Evolutionary conservation across 306 rosid species (phyloP), one percentile per base, ranked within the genome.

Genomic region (Rosa lucieae): DNA sequence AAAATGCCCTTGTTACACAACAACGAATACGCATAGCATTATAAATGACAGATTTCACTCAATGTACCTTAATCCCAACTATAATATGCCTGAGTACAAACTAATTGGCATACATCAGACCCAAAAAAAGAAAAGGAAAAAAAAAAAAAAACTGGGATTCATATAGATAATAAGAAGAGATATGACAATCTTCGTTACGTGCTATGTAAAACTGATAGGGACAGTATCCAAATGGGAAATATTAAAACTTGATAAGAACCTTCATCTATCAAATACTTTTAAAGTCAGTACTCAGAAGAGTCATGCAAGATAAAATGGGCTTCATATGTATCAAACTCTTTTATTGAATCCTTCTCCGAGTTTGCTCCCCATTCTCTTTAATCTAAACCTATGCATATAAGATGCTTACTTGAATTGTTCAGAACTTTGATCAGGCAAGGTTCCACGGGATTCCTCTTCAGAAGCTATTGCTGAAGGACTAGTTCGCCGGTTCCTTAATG

Each of bases 401-500:
- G 2, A 20, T 20, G 15, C 77, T 78, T 79, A 85, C 88, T 66
- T 82, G 44, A 76, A 82, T 40, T 82, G 77, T 40, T 40, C 74
- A 76, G 84, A 76, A 53, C 71, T 67, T 26, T 20, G 70, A 52
- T 79, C 79, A 6, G 84, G 79, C 29, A 84, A 67, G 43, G 56
- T 77, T 61, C 88, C 88, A 23, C 17, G 79, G 40, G 56, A 51
- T 75, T 82, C 84, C 74, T 85, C 83, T 76, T 79, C 79, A 23
- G 10, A 67, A 66, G 65, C 71, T 18, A 18, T 13, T 12, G 78
- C 75, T 23, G 71, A 74, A 18, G 80, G 37, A 47, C 44, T 49
- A 5, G 77, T 65, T 17, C 29, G 55, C 80, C 88, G 59, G 66
- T 88, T 86, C 78, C 80, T 71, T 23, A 72, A 59, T 35, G 92